Evolutionary conservation across 257 asterid genomes (phyloP).

Genomic region (Fraxinus excelsior): DNA sequence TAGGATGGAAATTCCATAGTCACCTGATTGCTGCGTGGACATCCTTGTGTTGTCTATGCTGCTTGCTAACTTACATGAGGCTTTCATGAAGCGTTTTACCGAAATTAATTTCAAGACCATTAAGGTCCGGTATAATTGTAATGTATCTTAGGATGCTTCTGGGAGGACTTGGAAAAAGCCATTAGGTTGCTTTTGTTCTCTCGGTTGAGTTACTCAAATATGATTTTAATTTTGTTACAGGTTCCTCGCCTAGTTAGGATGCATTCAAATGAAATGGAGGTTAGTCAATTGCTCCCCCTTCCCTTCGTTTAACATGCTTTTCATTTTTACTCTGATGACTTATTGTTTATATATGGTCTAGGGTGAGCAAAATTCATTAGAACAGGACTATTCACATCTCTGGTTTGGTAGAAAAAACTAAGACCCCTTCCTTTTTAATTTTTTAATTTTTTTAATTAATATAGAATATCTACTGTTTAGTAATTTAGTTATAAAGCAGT

Average conservation of each 20-base stretch:
- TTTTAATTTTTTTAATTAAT: not conserved
- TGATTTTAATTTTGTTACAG: slow-evolving; percentile 43
- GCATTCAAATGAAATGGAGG: slow-evolving; percentile 99
- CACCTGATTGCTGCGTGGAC: not conserved
- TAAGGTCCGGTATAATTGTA: slow-evolving; percentile 12
- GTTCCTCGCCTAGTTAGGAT: slow-evolving; percentile 96
- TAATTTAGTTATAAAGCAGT: not conserved
- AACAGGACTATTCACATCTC: not conserved
- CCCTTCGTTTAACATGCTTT: slow-evolving; percentile 17
- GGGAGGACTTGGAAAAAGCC: not conserved
- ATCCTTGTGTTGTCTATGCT: not conserved
- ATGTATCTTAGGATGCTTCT: not conserved
- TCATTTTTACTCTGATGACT: not conserved
- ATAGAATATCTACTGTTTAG: not conserved
- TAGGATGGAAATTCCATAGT: not conserved
- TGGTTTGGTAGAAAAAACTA: not conserved
- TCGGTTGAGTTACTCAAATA: slow-evolving; percentile 6
- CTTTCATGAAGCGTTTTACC: slow-evolving; percentile 1
- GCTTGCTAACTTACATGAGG: not conserved
- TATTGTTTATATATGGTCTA: not conserved
- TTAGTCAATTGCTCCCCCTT: slow-evolving; percentile 35
- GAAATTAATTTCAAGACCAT: not conserved
- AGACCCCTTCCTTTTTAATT: not conserved
- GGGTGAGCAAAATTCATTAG: not conserved
- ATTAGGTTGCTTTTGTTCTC: slow-evolving; percentile 8